phyloP scores from a whole-genome alignment of 2,329 filamentous ascomycete species.

The Plenodomus tracheiphilus region DNA sequence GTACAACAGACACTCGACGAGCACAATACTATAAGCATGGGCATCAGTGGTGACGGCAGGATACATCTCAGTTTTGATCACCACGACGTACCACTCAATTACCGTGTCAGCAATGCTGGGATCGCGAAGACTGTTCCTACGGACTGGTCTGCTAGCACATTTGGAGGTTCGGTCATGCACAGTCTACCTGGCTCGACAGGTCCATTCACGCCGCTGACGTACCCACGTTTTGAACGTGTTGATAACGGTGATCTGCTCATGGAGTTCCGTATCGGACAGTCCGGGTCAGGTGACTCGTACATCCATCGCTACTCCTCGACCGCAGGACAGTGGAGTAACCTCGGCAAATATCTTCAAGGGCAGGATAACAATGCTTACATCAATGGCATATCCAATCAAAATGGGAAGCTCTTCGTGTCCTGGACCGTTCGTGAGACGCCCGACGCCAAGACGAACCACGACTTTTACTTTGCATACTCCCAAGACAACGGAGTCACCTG shows the following conservation, averaged over 20 bases:
- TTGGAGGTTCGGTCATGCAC: constrained; percentile 31
- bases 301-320: constrained; percentile 50
- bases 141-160: constrained; percentile 32
- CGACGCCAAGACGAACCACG: constrained; percentile 52
- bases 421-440: constrained; percentile 58
- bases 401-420: constrained; percentile 47
- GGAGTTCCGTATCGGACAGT: constrained; percentile 57
- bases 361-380: constrained; percentile 56
- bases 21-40: constrained; percentile 58
- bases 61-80: constrained; percentile 59
- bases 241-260: constrained; percentile 49
- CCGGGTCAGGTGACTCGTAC: constrained; percentile 55
- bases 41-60: constrained; percentile 57
- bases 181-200: constrained; percentile 35
- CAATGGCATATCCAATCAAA: constrained; percentile 51
- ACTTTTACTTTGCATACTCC: constrained; percentile 56
- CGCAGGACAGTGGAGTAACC: constrained; percentile 43
- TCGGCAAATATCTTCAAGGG: constrained; percentile 51
- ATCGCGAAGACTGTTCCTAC: constrained; percentile 36
- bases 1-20: constrained; percentile 56
- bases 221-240: constrained; percentile 53
- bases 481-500: constrained; percentile 51
- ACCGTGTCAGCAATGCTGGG: constrained; percentile 35
- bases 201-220: constrained; percentile 49
- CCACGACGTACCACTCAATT: constrained; percentile 47